Evolutionary conservation across 768 basidiomycete species (phyloP).

Genomic region (Fomitopsis serialis): DNA sequence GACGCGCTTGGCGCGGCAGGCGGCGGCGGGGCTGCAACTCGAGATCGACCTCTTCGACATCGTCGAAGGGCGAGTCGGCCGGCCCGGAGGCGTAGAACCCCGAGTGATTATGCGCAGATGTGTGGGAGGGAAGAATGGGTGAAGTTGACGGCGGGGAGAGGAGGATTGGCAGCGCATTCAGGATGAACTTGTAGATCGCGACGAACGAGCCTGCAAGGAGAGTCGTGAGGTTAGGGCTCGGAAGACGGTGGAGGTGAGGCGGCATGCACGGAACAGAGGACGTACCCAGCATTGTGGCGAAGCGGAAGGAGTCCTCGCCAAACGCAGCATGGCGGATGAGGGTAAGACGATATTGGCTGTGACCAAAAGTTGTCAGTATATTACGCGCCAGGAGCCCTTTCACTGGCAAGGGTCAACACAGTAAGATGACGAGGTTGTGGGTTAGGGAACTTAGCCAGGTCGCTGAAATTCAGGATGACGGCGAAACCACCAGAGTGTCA

Average conservation of each 20-base stretch:
- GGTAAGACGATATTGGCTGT: conserved; percentile 56
- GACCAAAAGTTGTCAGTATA: background rate
- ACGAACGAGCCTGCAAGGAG: conserved; percentile 59
- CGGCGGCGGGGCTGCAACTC: conserved; percentile 2
- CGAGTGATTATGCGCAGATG: conserved; percentile 20
- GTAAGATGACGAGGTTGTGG: no score
- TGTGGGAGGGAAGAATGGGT: conserved; percentile 24
- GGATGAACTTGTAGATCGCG: conserved; percentile 69
- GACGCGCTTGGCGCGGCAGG: conserved; percentile 32
- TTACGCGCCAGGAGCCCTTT: background rate
- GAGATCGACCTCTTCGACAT: conserved; percentile 17
- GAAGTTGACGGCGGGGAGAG: conserved; percentile 36
- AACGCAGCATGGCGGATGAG: conserved; percentile 80
- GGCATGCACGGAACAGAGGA: background rate
- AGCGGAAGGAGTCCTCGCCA: conserved; percentile 76
- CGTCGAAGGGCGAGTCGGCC: conserved; percentile 9
- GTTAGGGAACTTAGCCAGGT: no score
- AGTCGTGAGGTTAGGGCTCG: background rate
- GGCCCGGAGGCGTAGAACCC: conserved; percentile 2
- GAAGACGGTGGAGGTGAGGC: background rate
- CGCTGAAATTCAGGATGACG: no score
- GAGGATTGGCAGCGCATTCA: conserved; percentile 73
- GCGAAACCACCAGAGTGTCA: no score
- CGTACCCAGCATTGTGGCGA: conserved; percentile 82
- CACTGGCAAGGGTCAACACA: no score